A percentile compares a stretch with the other conserved stretches of the same genome.
Conservation (phyloP, 179 eudicot species). For the Gypsophila paniculata region DNA sequence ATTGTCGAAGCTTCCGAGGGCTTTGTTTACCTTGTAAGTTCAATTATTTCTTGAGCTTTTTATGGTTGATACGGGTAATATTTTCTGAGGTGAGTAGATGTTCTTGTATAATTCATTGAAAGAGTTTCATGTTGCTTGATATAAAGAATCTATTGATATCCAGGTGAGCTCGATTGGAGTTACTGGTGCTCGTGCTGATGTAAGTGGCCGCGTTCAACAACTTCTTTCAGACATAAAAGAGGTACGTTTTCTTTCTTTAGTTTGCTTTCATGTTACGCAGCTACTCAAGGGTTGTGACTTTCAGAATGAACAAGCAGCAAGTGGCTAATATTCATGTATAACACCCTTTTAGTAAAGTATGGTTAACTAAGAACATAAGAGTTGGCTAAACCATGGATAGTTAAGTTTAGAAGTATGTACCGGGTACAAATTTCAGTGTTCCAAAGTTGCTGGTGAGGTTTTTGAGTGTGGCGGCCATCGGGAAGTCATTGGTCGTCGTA, state of each 20-base stretch:
- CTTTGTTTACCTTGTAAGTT: slow-evolving; percentile 83
- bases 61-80: not conserved
- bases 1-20: slow-evolving; percentile 92
- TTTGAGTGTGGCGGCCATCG: too few species aligned
- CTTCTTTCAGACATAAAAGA: slow-evolving; percentile 75
- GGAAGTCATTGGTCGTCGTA: too few species aligned
- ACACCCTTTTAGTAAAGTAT: too few species aligned
- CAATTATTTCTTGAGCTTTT: slow-evolving; percentile 10
- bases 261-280: not conserved
- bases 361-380: too few species aligned
- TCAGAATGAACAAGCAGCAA: too few species aligned
- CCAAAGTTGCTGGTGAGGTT: too few species aligned
- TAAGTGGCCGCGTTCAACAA: slow-evolving; percentile 58
- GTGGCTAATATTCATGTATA: too few species aligned
- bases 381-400: too few species aligned
- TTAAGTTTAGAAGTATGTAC: too few species aligned
- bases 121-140: not conserved
- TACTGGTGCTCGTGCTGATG: slow-evolving; percentile 84
- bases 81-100: not conserved
- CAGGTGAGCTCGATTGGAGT: slow-evolving; percentile 94
- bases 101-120: not conserved
- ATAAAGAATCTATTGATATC: slow-evolving; percentile 14
- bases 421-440: too few species aligned
- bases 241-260: slow-evolving; percentile 40
- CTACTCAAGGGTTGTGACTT: not conserved